phyloP scores from a whole-genome alignment of 169 alveolate species.

The Perkinsus olseni region DNA sequence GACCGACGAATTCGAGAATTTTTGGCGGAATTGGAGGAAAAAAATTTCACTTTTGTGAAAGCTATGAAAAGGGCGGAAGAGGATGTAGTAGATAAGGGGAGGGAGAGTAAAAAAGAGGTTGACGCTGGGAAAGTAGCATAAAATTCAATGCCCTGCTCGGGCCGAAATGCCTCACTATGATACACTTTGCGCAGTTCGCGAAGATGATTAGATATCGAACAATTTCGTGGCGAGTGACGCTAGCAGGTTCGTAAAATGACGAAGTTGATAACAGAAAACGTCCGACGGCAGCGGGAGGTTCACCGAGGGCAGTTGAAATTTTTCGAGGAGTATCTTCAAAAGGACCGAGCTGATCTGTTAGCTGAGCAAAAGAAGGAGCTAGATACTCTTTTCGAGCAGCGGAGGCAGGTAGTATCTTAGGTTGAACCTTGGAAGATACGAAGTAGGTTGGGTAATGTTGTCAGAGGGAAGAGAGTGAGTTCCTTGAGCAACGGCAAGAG shows the following conservation, averaged over 20 bases:
- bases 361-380: neutral
- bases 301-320: neutral
- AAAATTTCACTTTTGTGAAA: neutral
- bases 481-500: neutral
- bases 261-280: neutral
- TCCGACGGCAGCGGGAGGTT: neutral
- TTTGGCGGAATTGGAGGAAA: conserved; percentile 1
- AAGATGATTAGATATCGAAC: no score
- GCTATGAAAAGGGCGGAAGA: conserved; percentile 3
- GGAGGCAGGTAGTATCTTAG: neutral
- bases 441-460: neutral
- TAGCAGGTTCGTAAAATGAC: neutral
- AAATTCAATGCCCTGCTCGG: no score
- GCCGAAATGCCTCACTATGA: no score
- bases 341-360: neutral
- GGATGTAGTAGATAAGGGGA: neutral
- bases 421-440: neutral
- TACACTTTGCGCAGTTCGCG: no score
- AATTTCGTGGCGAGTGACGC: neutral
- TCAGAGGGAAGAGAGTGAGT: neutral
- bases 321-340: neutral
- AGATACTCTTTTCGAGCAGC: neutral
- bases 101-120: no score
- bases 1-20: conserved; percentile 17
- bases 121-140: neutral